Conservation (phyloP, 208 protist species). For the Trypanosoma scelopori region DNA sequence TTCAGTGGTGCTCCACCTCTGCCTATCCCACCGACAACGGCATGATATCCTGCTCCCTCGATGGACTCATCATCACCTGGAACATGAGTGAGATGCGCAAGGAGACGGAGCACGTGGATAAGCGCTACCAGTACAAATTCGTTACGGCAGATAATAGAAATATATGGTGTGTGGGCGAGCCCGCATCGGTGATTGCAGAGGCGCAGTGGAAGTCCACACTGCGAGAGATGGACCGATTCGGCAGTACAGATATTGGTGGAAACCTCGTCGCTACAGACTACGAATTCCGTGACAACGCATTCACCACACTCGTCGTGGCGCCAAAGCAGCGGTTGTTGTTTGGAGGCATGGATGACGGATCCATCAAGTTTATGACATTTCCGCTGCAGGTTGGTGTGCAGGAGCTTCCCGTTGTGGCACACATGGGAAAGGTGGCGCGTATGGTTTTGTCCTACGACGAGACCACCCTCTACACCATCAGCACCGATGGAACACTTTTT, state of each 20-base stretch:
- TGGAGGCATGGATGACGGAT: constrained; percentile 88
- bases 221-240: constrained; percentile 81
- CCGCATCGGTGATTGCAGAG: constrained; percentile 66
- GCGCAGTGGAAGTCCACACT: constrained; percentile 87
- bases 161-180: constrained; percentile 89
- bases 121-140: constrained; percentile 90
- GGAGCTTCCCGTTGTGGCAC: constrained; percentile 63
- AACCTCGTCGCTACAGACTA: constrained; percentile 52
- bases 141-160: constrained; percentile 80
- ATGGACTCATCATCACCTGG: constrained; percentile 96
- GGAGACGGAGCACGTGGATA: constrained; percentile 87
- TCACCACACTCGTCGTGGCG: constrained; percentile 76
- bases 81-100: constrained; percentile 84
- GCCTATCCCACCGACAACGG: constrained; percentile 91
- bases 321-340: constrained; percentile 91
- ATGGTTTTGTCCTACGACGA: constrained; percentile 93
- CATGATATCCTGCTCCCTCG: constrained; percentile 88
- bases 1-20: constrained; percentile 83
- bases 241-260: constrained; percentile 33
- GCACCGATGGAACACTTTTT: constrained; percentile 90
- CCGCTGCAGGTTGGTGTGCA: constrained; percentile 79
- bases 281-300: constrained; percentile 66
- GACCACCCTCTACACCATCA: constrained; percentile 84
- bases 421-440: constrained; percentile 69
- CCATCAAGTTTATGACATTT: constrained; percentile 89